phyloP scores from a whole-genome alignment of 345 rosid genomes.

The Ceriops zippeliana region DNA sequence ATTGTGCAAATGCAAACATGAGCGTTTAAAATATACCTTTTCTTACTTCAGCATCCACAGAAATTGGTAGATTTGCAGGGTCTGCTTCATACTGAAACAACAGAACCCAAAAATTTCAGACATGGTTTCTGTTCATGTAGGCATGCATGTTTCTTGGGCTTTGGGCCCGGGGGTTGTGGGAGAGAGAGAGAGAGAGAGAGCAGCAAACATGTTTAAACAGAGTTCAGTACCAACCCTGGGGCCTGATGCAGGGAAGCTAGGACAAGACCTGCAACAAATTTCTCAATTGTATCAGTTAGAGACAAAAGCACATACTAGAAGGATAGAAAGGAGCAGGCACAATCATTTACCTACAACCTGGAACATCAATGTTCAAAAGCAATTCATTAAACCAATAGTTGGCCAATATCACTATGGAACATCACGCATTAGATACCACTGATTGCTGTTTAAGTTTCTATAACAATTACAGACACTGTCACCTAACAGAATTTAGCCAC shows the following conservation, averaged over 20 bases:
- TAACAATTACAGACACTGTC: no score
- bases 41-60: slow-evolving; percentile 14
- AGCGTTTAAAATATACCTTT: slow-evolving; percentile 24
- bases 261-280: slow-evolving; percentile 50
- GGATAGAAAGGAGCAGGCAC: not conserved
- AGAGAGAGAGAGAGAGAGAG: not conserved
- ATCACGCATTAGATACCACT: no score
- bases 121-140: not conserved
- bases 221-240: slow-evolving; percentile 28
- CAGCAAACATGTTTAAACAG: not conserved
- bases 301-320: not conserved
- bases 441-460: no score
- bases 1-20: not conserved
- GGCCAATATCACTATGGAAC: no score
- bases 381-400: no score
- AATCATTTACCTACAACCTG: no score
- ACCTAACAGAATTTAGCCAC: no score
- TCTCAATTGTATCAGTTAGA: slow-evolving; percentile 2
- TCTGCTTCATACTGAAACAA: slow-evolving; percentile 29
- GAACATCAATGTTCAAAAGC: no score
- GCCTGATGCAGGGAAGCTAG: slow-evolving; percentile 37
- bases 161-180: not conserved
- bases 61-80: slow-evolving; percentile 22
- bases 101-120: slow-evolving; percentile 8
- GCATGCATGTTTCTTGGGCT: not conserved